Conservation (phyloP, 306 rosid genomes). For the Cyamopsis tetragonoloba region DNA sequence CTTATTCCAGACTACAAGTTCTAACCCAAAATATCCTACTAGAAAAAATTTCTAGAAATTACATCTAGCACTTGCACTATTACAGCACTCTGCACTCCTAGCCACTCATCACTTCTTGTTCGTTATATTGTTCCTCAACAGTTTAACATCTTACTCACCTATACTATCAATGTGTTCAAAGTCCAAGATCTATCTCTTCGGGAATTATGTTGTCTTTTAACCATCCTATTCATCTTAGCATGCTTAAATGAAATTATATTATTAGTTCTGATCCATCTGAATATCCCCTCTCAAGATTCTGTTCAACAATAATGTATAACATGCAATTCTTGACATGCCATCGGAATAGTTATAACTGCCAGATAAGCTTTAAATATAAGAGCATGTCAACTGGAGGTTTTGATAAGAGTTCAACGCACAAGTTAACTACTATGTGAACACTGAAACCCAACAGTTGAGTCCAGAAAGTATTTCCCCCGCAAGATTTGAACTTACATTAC, state of each 20-base stretch:
- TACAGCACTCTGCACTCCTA: not conserved
- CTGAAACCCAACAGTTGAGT: not conserved
- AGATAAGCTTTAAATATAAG: not conserved
- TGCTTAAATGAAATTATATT: not conserved
- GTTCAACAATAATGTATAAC: not conserved
- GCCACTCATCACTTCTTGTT: not conserved
- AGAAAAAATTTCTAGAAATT: not conserved
- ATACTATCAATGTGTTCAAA: not conserved
- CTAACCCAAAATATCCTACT: conserved; percentile 1
- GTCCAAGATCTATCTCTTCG: not conserved
- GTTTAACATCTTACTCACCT: not conserved
- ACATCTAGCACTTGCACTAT: conserved; percentile 9
- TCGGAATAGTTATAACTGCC: not conserved
- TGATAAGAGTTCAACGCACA: not conserved
- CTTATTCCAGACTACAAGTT: not conserved
- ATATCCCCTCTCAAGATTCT: not conserved
- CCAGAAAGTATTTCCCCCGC: not conserved
- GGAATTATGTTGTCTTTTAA: not conserved
- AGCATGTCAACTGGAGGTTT: not conserved
- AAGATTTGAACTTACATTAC: not conserved
- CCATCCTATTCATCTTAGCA: not conserved
- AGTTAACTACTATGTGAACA: not conserved
- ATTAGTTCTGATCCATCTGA: not conserved
- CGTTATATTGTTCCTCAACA: not conserved
- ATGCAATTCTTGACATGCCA: not conserved